phyloP scores from a whole-genome alignment of 495 filamentous ascomycete genomes.

The Aspergillus saccharolyticus region DNA sequence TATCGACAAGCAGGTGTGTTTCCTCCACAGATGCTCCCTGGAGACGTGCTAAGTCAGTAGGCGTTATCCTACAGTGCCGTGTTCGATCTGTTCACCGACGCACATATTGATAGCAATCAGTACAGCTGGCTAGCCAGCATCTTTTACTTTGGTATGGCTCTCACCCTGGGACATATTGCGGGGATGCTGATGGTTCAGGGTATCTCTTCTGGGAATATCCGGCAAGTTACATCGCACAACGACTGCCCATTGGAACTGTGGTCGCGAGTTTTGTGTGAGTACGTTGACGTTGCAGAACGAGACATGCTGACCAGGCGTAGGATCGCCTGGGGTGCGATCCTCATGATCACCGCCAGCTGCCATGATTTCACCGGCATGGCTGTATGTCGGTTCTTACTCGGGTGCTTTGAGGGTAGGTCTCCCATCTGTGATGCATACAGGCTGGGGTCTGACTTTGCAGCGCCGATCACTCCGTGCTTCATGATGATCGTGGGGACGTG shows the following conservation, averaged over 20 bases:
- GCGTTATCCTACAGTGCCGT: slow-evolving; percentile 34
- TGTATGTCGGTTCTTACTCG: slow-evolving; percentile 38
- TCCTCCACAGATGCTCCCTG: too few relatives aligned
- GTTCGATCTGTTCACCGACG: slow-evolving; percentile 29
- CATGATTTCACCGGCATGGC: slow-evolving; percentile 34
- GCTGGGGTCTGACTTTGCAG: not conserved
- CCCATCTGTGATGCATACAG: too few relatives aligned
- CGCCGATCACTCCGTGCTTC: slow-evolving; percentile 40
- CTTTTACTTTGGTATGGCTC: slow-evolving; percentile 49
- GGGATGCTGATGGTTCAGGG: not conserved
- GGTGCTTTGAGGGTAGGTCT: slow-evolving; percentile 23
- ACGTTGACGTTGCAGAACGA: not conserved
- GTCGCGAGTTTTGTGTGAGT: slow-evolving; percentile 11
- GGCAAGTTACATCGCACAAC: slow-evolving; percentile 42
- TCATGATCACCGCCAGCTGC: slow-evolving; percentile 34
- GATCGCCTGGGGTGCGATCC: slow-evolving; percentile 35
- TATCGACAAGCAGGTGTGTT: slow-evolving; percentile 28
- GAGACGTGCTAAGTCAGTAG: not conserved
- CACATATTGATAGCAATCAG: slow-evolving; percentile 30
- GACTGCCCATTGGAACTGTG: slow-evolving; percentile 37
- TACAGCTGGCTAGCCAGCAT: slow-evolving; percentile 50
- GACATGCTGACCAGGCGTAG: slow-evolving; percentile 2
- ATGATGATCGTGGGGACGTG: slow-evolving; percentile 36
- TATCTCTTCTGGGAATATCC: slow-evolving; percentile 32
- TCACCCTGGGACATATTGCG: slow-evolving; percentile 1